Evolutionary conservation across 1,284 basidiomycete genomes (phyloP).

Genomic region (Sporisorium exsertum): DNA sequence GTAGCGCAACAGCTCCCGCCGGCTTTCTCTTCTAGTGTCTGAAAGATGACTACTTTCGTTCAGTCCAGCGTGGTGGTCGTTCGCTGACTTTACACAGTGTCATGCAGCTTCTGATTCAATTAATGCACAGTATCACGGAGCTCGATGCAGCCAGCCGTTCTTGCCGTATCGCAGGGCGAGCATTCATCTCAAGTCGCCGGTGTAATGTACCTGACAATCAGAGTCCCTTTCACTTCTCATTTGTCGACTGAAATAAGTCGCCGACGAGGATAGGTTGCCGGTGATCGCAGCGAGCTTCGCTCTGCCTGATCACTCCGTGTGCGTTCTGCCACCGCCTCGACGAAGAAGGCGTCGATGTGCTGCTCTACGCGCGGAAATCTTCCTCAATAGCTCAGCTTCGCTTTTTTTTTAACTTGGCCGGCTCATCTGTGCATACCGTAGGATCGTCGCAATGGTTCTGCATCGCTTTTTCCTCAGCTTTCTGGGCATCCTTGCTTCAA

Average conservation of each 20-base stretch:
- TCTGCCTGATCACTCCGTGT: neutral
- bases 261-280: neutral
- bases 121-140: neutral
- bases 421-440: neutral
- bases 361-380: neutral
- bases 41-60: too few relatives aligned
- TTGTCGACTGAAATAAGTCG: neutral
- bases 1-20: too few relatives aligned
- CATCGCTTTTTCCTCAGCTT: neutral
- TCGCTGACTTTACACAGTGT: neutral
- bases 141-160: too few relatives aligned
- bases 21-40: too few relatives aligned
- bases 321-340: neutral
- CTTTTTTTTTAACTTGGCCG: neutral
- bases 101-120: neutral
- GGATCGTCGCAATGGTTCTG: neutral
- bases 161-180: too few relatives aligned
- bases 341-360: neutral
- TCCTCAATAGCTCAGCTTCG: neutral
- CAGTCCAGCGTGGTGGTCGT: neutral
- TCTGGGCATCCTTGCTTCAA: neutral
- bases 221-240: neutral
- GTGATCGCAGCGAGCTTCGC: neutral
- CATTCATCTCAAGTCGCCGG: too few relatives aligned
- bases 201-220: neutral